phyloP scores from a whole-genome alignment of 352 stramenopile species.

The Phytophthora tentaculata region DNA sequence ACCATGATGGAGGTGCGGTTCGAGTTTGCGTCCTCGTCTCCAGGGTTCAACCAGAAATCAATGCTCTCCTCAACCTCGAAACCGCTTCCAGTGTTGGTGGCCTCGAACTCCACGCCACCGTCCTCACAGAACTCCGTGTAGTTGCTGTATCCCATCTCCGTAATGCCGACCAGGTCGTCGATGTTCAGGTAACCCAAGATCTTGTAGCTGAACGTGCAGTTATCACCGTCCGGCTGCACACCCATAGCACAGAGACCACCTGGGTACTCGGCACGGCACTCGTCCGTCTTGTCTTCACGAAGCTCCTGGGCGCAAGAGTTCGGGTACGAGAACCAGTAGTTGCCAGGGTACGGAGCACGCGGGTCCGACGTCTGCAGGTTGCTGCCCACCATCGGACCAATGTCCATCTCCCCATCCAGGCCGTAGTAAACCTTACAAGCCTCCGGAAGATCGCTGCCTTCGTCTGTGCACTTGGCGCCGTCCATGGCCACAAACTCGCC shows the following conservation, averaged over 20 bases:
- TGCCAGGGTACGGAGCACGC: conserved; percentile 72
- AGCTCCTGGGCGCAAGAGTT: conserved; percentile 61
- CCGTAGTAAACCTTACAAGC: conserved; percentile 61
- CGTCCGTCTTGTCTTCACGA: conserved; percentile 50
- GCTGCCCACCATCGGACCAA: conserved; percentile 55
- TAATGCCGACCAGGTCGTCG: conserved; percentile 76
- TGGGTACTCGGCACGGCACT: conserved; percentile 44
- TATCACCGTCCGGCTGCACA: conserved; percentile 53
- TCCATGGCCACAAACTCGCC: conserved; percentile 66
- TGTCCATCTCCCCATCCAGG: conserved; percentile 42
- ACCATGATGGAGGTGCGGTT: conserved; percentile 50
- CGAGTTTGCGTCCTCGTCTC: conserved; percentile 48
- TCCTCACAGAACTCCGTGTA: conserved; percentile 71
- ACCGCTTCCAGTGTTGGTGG: conserved; percentile 32
- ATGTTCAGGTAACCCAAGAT: conserved; percentile 65
- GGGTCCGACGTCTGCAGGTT: conserved; percentile 53
- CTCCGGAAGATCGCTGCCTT: conserved; percentile 40
- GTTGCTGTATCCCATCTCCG: conserved; percentile 56
- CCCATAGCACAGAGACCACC: conserved; percentile 55
- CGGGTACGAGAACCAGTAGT: conserved; percentile 84
- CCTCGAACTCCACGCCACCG: conserved; percentile 61
- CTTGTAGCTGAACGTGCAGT: conserved; percentile 71
- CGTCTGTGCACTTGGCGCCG: conserved; percentile 57
- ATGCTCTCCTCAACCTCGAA: conserved; percentile 48
- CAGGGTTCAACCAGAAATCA: conserved; percentile 69